Evolutionary conservation across 2,329 filamentous ascomycete species (phyloP).

Genomic region (Neoscytalidium dimidiatum): DNA sequence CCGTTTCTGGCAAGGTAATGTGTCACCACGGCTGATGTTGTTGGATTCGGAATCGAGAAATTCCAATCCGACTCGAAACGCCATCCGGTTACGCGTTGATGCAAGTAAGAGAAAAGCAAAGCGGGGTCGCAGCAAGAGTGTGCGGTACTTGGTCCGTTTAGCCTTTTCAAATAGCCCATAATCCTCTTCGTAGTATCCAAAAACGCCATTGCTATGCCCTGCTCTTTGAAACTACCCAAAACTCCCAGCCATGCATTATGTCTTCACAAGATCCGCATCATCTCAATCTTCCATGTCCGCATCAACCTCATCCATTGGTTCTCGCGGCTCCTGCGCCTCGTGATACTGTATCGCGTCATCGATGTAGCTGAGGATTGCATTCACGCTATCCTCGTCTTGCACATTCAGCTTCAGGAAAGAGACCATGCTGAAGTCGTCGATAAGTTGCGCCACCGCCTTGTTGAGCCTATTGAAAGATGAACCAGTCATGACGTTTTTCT

Average conservation of each 20-base stretch:
- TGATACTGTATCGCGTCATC: conserved; percentile 93
- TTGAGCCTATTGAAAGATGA: conserved; percentile 81
- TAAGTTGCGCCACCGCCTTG: conserved; percentile 82
- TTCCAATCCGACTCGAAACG: background rate
- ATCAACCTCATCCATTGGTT: conserved; percentile 60
- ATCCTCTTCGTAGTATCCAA: background rate
- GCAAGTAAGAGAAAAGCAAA: background rate
- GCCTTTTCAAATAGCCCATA: background rate
- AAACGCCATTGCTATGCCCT: conserved; percentile 14
- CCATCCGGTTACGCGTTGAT: conserved; percentile 9
- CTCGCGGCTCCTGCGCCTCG: conserved; percentile 87
- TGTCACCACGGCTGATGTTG: background rate
- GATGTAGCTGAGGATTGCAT: conserved; percentile 82
- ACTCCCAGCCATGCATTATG: conserved; percentile 14
- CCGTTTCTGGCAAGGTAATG: background rate
- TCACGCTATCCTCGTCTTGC: conserved; percentile 89
- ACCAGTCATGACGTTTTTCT: conserved; percentile 74
- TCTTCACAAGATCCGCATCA: background rate
- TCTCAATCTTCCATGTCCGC: conserved; percentile 52
- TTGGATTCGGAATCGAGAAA: background rate
- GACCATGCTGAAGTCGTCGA: conserved; percentile 98
- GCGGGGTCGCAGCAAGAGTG: background rate
- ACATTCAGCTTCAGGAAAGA: conserved; percentile 89
- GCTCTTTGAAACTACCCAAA: background rate
- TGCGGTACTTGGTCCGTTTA: background rate